A percentile compares a stretch with the other conserved stretches of the same genome.
phyloP scores from a whole-genome alignment of 1,284 basidiomycete species.

The Sanghuangporus baumii region DNA sequence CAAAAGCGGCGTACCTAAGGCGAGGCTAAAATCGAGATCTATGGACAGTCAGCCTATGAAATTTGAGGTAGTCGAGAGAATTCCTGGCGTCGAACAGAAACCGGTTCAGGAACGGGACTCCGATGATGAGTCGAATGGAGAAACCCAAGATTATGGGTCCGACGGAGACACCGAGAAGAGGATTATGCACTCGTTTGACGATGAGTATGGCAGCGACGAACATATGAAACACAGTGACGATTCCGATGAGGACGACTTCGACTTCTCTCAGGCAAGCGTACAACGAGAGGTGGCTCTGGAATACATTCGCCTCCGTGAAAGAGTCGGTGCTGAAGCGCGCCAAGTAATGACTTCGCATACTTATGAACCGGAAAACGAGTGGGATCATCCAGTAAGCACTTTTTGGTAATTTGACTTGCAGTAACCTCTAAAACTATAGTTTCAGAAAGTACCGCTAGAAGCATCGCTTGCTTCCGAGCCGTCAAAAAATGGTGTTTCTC shows the following conservation, averaged over 20 bases:
- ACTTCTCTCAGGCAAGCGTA: slow-evolving; percentile 42
- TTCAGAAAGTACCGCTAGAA: slow-evolving; percentile 37
- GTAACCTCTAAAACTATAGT: slow-evolving; percentile 11
- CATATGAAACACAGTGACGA: slow-evolving; percentile 5
- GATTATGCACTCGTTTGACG: slow-evolving; percentile 20
- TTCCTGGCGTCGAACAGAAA: slow-evolving; percentile 30
- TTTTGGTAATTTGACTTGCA: slow-evolving; percentile 15
- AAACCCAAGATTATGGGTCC: slow-evolving; percentile 26
- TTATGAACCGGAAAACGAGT: slow-evolving; percentile 35
- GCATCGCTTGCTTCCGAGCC: slow-evolving; percentile 31
- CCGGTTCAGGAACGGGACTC: slow-evolving; percentile 30
- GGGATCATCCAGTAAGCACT: slow-evolving; percentile 40
- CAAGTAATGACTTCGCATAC: slow-evolving; percentile 44
- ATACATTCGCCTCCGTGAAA: slow-evolving; percentile 56
- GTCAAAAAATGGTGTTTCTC: slow-evolving; percentile 49
- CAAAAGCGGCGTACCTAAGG: slow-evolving; percentile 36
- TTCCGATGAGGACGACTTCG: slow-evolving; percentile 35
- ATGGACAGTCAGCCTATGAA: slow-evolving; percentile 52
- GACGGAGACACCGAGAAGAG: slow-evolving; percentile 38
- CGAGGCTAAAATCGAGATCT: slow-evolving; percentile 30
- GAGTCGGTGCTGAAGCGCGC: slow-evolving; percentile 47
- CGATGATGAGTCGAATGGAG: slow-evolving; percentile 20
- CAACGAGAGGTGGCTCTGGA: slow-evolving; percentile 71
- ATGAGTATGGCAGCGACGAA: neutral
- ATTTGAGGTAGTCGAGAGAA: slow-evolving; percentile 60